A percentile compares a stretch with the other conserved stretches of the same genome.
phyloP scores from a whole-genome alignment of 2,329 filamentous ascomycete species.

The Penicillium sp. region DNA sequence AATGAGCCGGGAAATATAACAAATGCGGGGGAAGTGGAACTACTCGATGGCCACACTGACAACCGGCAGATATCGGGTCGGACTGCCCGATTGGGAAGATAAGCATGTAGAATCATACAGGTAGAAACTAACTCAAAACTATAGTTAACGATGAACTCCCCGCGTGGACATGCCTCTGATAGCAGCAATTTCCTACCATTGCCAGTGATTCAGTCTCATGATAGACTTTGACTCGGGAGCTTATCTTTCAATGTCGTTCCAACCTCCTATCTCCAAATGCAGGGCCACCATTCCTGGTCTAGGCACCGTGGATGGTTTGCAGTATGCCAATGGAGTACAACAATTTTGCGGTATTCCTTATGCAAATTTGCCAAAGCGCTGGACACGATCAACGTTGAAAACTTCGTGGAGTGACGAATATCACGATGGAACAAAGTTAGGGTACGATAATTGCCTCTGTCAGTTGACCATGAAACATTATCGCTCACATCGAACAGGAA shows the following conservation, averaged over 20 bases:
- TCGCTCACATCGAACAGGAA: slow-evolving; percentile 15
- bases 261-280: slow-evolving; percentile 23
- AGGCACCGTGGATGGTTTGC: slow-evolving; percentile 26
- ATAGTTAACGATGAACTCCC: background rate
- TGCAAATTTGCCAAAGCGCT: slow-evolving; percentile 28
- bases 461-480: too few relatives aligned
- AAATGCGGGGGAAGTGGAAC: slow-evolving; percentile 21
- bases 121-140: background rate
- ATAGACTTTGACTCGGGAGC: background rate
- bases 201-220: background rate
- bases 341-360: slow-evolving; percentile 35
- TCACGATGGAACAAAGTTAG: slow-evolving; percentile 32
- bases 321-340: slow-evolving; percentile 30
- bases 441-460: slow-evolving; percentile 13
- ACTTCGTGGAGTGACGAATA: slow-evolving; percentile 21
- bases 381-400: slow-evolving; percentile 28
- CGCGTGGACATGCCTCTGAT: background rate
- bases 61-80: slow-evolving; percentile 16
- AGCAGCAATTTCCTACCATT: background rate
- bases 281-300: slow-evolving; percentile 21
- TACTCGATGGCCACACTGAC: slow-evolving; percentile 4
- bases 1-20: background rate
- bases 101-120: background rate
- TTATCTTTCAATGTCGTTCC: slow-evolving; percentile 27
- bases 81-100: slow-evolving; percentile 23